Evolutionary conservation across 805 yeast species (phyloP), one percentile per base, ranked within the genome.

Genomic region (Cyberlindnera mrakii): DNA sequence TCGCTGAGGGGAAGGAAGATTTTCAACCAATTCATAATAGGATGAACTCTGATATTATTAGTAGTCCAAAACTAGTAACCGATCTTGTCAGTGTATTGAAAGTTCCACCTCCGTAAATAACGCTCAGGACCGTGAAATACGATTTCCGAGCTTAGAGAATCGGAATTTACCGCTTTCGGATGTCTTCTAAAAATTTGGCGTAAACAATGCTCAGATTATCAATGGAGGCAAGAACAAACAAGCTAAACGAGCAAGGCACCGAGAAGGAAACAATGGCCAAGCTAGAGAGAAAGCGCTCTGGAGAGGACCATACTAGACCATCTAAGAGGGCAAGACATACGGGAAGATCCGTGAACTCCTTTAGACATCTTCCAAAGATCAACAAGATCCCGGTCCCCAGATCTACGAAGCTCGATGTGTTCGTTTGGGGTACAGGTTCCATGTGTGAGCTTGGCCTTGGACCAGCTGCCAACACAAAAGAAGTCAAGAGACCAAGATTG

Each of bases 381-480:
- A 58, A 58, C 40, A 45, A 49, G 33, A 54, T 55, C 31, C 57
- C 59, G 33, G 25, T 42, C 9, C 45, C 54, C 6, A 57, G 51
- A 39, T 42, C 53, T 6, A 43, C 48, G 2, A 40, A 76, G 17
- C 66, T 91, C 42, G 93, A 89, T 57, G 71, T 93, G 3, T 91
- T 85, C 60, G 95, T 87, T 31, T 93, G 95, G 85, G 99, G 99
- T 33, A 78, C 95, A 2, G 99, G 99, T 2, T 82, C 96, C 0
- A 91, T 93, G 93, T 89, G 97, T 69, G 99, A 93, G 62, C 72
- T 93, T 25, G 99, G 99, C 1, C 70, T 93, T n/a, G 99, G 99
- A 1, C 98, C 98, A 9, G 76, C 71, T n/a, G 87, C 95, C 3
- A 83, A 75, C 51, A 91, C 88, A 31, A 88, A 89, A 47, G 96